Conservation (phyloP, 208 protist genomes). For the Leishmania gerbilli region DNA sequence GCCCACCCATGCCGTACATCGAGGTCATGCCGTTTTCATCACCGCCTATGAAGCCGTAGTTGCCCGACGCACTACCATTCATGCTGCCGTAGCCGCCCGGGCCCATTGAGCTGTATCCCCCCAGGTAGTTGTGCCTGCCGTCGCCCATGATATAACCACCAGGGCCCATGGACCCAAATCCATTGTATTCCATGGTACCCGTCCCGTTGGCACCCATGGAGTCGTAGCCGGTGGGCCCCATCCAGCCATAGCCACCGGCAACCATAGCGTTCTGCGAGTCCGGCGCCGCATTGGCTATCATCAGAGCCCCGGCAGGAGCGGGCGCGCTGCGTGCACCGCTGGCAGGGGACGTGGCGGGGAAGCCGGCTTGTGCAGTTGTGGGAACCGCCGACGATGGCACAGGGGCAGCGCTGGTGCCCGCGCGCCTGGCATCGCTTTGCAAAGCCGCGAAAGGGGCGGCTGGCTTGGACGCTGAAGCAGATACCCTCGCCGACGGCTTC, state of each 20-base stretch:
- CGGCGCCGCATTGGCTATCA: neutral
- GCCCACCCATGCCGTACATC: slow-evolving; percentile 30
- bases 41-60: slow-evolving; percentile 18
- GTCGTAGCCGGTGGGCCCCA: slow-evolving; percentile 9
- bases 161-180: neutral
- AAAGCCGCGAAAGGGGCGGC: neutral
- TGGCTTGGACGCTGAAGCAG: neutral
- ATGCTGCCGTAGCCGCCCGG: slow-evolving; percentile 16
- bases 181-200: neutral
- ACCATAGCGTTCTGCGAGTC: slow-evolving; percentile 7
- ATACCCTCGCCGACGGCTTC: neutral
- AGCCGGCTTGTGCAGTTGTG: neutral
- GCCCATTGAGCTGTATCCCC: slow-evolving; percentile 27
- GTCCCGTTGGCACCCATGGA: neutral
- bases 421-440: neutral
- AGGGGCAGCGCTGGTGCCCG: neutral
- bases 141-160: neutral
- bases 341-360: neutral
- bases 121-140: neutral
- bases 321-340: neutral
- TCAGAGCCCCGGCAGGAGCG: neutral
- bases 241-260: slow-evolving; percentile 15
- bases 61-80: slow-evolving; percentile 1
- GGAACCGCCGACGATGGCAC: neutral
- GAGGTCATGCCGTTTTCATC: slow-evolving; percentile 13